Conservation (phyloP, 768 basidiomycete genomes). For the Serpula lacrymans region DNA sequence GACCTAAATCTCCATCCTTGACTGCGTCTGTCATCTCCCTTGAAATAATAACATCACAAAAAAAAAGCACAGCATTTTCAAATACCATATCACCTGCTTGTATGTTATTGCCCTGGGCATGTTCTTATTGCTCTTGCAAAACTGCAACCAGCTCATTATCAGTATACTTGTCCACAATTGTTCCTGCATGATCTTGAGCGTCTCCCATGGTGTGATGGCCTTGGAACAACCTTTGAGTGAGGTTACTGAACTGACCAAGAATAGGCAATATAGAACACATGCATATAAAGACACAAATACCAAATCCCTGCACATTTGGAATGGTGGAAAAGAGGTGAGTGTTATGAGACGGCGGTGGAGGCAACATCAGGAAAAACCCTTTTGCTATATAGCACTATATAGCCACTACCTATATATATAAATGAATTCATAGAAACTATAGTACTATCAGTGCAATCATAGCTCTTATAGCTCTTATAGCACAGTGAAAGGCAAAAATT, state of each 20-base stretch:
- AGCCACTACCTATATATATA: too few relatives aligned
- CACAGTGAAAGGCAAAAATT: too few relatives aligned
- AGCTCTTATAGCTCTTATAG: too few relatives aligned
- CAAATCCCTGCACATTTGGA: too few relatives aligned
- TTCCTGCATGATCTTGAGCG: conserved; percentile 15
- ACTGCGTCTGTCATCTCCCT: conserved; percentile 25
- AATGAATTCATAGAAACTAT: too few relatives aligned
- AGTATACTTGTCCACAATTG: conserved; percentile 17
- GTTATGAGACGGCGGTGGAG: conserved; percentile 34
- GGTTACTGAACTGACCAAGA: conserved; percentile 14
- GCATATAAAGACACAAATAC: conserved; percentile 33
- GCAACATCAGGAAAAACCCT: too few relatives aligned
- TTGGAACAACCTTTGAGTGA: conserved; percentile 16
- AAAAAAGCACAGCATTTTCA: conserved; percentile 28
- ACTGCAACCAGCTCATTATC: neutral
- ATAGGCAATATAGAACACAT: conserved; percentile 30
- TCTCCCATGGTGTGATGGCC: conserved; percentile 12
- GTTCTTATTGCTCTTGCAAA: neutral
- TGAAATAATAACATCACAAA: conserved; percentile 26
- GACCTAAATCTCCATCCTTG: conserved; percentile 31
- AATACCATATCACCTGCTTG: conserved; percentile 22
- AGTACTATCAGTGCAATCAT: too few relatives aligned
- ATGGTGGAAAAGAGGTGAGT: conserved; percentile 31
- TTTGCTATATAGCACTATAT: too few relatives aligned
- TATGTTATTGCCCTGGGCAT: too few relatives aligned